phyloP scores from a whole-genome alignment of 208 protist genomes.

The Trypanosoma theileri region DNA sequence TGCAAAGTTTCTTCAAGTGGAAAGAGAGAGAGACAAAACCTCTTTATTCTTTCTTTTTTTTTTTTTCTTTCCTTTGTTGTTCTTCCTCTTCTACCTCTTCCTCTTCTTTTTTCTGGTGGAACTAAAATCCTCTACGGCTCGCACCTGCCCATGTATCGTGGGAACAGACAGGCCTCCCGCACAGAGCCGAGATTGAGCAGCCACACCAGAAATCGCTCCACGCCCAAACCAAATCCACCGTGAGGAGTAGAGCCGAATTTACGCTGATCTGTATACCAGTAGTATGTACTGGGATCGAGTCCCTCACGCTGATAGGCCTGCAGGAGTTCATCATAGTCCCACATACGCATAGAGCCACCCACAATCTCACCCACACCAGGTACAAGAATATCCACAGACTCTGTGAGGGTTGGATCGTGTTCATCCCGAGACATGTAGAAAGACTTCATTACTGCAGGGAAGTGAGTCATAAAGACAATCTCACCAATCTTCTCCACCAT shows the following conservation, averaged over 20 bases:
- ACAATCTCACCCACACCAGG: constrained; percentile 99
- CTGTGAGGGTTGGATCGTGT: constrained; percentile 83
- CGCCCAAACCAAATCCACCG: constrained; percentile 98
- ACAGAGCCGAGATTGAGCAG: constrained; percentile 95
- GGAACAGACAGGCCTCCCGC: constrained; percentile 96
- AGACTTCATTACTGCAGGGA: constrained; percentile 97
- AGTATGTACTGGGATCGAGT: constrained; percentile 95
- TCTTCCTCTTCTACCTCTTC: background rate
- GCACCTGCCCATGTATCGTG: constrained; percentile 95
- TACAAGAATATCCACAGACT: constrained; percentile 96
- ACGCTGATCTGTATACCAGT: constrained; percentile 99
- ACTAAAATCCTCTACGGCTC: constrained; percentile 82
- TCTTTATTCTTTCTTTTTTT: too few relatives aligned
- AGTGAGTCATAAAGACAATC: constrained; percentile 97
- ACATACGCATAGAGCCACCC: constrained; percentile 98
- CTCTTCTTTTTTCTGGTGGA: too few relatives aligned
- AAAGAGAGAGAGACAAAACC: too few relatives aligned
- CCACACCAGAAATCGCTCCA: constrained; percentile 98
- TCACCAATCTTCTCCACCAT: constrained; percentile 97
- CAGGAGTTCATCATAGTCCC: constrained; percentile 92
- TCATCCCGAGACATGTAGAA: constrained; percentile 98
- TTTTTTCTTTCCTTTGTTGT: too few relatives aligned
- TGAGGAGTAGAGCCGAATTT: constrained; percentile 97
- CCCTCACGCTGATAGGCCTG: constrained; percentile 91
- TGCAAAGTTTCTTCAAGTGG: too few relatives aligned